Evolutionary conservation across 2,329 filamentous ascomycete genomes (phyloP).

Genomic region (Colletotrichum sp.): DNA sequence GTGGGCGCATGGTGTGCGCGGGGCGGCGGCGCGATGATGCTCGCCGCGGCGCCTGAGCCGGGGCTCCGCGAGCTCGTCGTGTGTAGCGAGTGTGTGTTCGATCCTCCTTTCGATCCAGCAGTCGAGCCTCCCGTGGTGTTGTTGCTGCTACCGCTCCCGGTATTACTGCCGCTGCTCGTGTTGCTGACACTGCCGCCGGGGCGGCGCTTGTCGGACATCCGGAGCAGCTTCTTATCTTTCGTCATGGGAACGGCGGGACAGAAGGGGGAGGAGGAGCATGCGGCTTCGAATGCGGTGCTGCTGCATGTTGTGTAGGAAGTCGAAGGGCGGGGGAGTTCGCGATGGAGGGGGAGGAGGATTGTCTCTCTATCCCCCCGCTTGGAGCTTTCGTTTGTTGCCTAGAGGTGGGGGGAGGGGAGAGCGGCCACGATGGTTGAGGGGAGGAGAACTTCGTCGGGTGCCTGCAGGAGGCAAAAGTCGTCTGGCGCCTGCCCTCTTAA

Average conservation of each 20-base stretch:
- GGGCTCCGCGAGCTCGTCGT: conserved; percentile 29
- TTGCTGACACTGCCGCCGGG: conserved; percentile 26
- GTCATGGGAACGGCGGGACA: conserved; percentile 19
- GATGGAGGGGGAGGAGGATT: background rate
- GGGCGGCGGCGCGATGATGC: conserved; percentile 44
- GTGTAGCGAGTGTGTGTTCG: conserved; percentile 30
- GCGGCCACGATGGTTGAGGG: background rate
- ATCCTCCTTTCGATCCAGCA: background rate
- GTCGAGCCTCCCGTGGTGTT: background rate
- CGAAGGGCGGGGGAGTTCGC: background rate
- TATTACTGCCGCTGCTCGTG: conserved; percentile 26
- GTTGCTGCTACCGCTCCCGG: conserved; percentile 25
- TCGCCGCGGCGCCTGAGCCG: conserved; percentile 25
- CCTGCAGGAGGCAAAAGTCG: background rate
- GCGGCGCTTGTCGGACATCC: conserved; percentile 47
- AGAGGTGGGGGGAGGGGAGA: background rate
- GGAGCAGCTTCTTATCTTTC: conserved; percentile 23
- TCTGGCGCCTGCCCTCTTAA: background rate
- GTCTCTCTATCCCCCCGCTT: background rate
- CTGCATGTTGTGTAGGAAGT: conserved; percentile 18
- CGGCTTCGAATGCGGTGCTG: background rate
- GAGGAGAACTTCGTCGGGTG: background rate
- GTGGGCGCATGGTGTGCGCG: conserved; percentile 42
- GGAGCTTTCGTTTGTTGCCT: background rate
- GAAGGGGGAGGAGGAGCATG: background rate